Evolutionary conservation across 2,329 filamentous ascomycete species (phyloP), one percentile per base, ranked within the genome.

Genomic region (Clonostachys rosea): DNA sequence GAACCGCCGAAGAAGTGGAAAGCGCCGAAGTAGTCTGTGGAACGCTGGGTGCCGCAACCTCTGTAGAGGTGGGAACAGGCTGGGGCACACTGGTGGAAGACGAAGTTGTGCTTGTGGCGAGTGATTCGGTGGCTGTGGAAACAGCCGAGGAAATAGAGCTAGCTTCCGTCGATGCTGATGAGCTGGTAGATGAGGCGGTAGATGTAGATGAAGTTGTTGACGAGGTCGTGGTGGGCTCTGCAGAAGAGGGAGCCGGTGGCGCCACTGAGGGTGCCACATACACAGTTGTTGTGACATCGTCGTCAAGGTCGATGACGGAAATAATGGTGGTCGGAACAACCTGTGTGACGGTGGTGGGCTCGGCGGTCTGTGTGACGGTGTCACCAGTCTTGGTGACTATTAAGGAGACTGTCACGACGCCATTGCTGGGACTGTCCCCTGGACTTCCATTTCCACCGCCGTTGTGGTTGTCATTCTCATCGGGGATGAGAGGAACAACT

Each of bases 401-500:
- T 47, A 66, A 52, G 30, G 64, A 58, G 14, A 69, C 59, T 1
- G 66, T 68, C 40, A 67, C 60, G 5, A 54, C 50, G 35, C 42
- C 50, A 18, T 55, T 50, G 34, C 52, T 49, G 34, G 56, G 48
- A 3, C 47, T 49, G 35, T 51, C 54, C 46, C 49, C 45, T 24
- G 46, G 47, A 35, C 49, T 49, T 17, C 43, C 49, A 10, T 49
- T 48, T n/a, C 40, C 46, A 14, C 43, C 50, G 18, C 53, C 50
- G 10, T 41, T 47, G 6, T 56, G 49, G 13, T 57, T 54, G 20
- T 56, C 52, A 18, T 49, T 46, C 12, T 40, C 47, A 6, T 62
- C 52, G 3, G 65, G 65, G 44, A 67, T 65, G n/a, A 69, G 52
- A 13, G 66, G 65, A 6, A 71, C 65, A 33, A 71, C 64, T 4